These are phyloP conservation scores for Fulvia fulva DNA, from an alignment of 2,329 filamentous ascomycete genomes.

Conservation along the genomic window DNA sequence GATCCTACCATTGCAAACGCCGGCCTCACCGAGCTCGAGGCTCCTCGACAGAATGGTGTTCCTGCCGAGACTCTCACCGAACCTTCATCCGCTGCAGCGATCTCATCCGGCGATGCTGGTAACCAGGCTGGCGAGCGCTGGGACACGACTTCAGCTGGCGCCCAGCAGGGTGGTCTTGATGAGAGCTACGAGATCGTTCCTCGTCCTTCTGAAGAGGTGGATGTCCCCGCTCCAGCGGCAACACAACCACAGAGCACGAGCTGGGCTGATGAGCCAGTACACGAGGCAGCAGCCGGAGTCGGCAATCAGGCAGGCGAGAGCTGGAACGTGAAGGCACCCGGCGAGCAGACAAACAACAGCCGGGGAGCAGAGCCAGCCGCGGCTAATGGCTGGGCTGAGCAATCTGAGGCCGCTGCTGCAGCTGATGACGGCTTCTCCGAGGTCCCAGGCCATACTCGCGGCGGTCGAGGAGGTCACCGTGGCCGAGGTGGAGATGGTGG, in stretches of 20 bases:
- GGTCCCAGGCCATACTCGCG: conserved; percentile 42
- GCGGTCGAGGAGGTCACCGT: conserved; percentile 38
- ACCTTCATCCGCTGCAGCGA: conserved; percentile 32
- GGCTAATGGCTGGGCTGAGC: conserved; percentile 28
- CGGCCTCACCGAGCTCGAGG: conserved; percentile 63
- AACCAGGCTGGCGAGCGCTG: conserved; percentile 61
- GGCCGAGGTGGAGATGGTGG: conserved; percentile 39
- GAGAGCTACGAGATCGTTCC: conserved; percentile 75
- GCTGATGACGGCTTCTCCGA: conserved; percentile 67
- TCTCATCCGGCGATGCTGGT: conserved; percentile 40
- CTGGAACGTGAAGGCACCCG: conserved; percentile 32
- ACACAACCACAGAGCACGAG: conserved; percentile 52
- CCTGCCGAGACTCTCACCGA: conserved; percentile 28
- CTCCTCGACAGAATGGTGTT: conserved; percentile 33
- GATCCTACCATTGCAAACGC: conserved; percentile 67
- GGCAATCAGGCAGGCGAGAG: conserved; percentile 31
- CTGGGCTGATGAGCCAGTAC: conserved; percentile 69
- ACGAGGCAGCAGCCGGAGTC: conserved; percentile 23
- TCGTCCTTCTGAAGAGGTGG: conserved; percentile 69
- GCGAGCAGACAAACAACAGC: conserved; percentile 40
- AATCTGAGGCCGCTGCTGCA: conserved; percentile 26
- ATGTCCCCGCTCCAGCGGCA: conserved; percentile 51
- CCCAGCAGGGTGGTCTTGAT: conserved; percentile 48
- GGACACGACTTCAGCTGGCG: conserved; percentile 52
- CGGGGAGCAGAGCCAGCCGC: conserved; percentile 17